phyloP scores from a whole-genome alignment of 2,329 filamentous ascomycete genomes.

The Venturia aucupariae region DNA sequence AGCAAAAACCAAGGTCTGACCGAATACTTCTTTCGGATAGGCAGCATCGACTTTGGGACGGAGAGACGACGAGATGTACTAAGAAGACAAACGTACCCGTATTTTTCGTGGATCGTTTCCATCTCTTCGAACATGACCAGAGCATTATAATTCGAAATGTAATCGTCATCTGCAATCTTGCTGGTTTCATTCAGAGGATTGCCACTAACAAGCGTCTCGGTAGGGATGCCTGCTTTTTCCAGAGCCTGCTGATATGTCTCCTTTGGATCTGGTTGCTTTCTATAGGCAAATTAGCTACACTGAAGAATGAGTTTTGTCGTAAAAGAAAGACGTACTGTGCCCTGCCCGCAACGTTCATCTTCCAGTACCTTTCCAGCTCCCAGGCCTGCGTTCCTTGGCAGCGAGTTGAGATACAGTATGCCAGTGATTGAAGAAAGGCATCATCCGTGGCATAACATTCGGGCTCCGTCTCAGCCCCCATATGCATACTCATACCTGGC shows the following conservation, averaged over 20 bases:
- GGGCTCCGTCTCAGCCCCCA: constrained; percentile 13
- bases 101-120: constrained; percentile 5
- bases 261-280: constrained; percentile 13
- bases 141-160: constrained; percentile 12
- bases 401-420: constrained; percentile 18
- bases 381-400: constrained; percentile 16
- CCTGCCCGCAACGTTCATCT: constrained; percentile 4
- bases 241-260: constrained; percentile 12
- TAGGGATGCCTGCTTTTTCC: not conserved
- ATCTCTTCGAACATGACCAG: constrained; percentile 6
- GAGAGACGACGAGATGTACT: not conserved
- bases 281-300: not conserved
- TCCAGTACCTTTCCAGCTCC: constrained; percentile 18
- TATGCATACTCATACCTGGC: constrained; percentile 1
- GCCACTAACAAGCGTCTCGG: not conserved
- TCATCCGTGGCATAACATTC: constrained; percentile 20
- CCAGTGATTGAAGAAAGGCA: constrained; percentile 18
- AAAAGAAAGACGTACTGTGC: not conserved
- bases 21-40: not conserved
- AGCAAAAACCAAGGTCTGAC: not conserved
- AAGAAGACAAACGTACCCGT: constrained; percentile 9
- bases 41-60: not conserved
- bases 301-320: not conserved
- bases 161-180: constrained; percentile 6
- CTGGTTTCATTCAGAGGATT: constrained; percentile 13